Conservation (phyloP, 805 yeast genomes). For the Lipomyces yamanashiensis region DNA sequence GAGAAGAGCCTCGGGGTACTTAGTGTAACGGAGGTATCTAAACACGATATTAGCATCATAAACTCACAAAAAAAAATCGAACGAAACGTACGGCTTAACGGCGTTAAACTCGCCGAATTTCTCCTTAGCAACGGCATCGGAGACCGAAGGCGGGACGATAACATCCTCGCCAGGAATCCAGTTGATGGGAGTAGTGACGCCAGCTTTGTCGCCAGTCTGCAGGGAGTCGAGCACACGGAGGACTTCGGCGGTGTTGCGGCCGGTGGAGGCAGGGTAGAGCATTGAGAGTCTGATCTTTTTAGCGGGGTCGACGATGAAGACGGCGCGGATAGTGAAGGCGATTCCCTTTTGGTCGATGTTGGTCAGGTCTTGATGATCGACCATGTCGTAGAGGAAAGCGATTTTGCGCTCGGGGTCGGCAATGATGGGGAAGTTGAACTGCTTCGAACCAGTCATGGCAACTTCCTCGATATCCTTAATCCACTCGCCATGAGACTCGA, state of each 20-base stretch:
- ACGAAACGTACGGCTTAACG: conserved; percentile 71
- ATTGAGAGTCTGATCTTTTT: conserved; percentile 87
- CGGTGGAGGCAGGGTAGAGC: conserved; percentile 92
- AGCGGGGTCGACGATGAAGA: conserved; percentile 87
- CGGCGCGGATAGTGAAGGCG: conserved; percentile 91
- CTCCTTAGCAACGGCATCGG: conserved; percentile 75
- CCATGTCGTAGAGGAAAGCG: conserved; percentile 82
- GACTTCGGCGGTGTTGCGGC: conserved; percentile 94
- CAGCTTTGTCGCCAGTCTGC: conserved; percentile 83
- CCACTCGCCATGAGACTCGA: conserved; percentile 85
- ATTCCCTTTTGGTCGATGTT: conserved; percentile 72
- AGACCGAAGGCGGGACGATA: conserved; percentile 84
- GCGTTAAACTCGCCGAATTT: conserved; percentile 85
- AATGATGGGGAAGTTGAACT: conserved; percentile 82
- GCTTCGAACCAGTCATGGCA: conserved; percentile 58
- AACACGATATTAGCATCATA: background rate
- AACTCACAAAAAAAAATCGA: background rate
- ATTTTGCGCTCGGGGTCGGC: conserved; percentile 88
- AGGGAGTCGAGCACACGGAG: conserved; percentile 89
- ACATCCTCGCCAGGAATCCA: conserved; percentile 92
- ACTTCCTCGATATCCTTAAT: conserved; percentile 91
- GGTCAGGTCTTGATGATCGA: conserved; percentile 83
- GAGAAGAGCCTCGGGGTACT: conserved; percentile 38
- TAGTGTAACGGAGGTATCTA: conserved; percentile 36
- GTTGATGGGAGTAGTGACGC: conserved; percentile 91